Conservation (phyloP, 257 asterid species). For the Fraxinus americana region DNA sequence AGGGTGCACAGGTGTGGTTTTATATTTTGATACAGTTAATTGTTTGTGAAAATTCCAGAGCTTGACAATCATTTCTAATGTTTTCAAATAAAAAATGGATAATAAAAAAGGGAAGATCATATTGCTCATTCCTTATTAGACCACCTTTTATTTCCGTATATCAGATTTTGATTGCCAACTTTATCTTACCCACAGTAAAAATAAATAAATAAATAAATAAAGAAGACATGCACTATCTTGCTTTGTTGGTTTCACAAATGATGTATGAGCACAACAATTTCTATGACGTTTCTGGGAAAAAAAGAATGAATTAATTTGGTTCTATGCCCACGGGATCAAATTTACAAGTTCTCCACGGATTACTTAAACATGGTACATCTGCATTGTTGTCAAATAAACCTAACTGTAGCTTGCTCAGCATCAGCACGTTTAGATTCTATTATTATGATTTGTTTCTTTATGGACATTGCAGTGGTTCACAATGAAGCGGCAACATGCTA, state of each 20-base stretch:
- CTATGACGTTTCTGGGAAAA: neutral
- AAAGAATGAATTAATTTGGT: neutral
- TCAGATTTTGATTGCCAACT: neutral
- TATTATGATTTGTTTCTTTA: conserved; percentile 21
- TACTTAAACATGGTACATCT: neutral
- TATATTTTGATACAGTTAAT: conserved; percentile 19
- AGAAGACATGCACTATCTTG: neutral
- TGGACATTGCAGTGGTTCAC: conserved; percentile 91
- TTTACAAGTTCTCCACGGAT: neutral
- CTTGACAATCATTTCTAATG: neutral
- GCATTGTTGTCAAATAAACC: conserved; percentile 7
- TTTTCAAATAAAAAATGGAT: neutral
- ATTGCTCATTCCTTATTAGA: neutral
- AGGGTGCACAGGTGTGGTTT: conserved; percentile 93
- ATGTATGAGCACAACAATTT: neutral
- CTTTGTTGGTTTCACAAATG: neutral
- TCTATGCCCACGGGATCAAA: neutral
- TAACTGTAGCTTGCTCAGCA: conserved; percentile 18
- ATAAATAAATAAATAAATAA: neutral
- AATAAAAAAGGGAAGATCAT: conserved; percentile 17
- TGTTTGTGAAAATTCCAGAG: neutral
- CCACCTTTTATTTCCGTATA: neutral
- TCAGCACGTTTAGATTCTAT: conserved; percentile 20
- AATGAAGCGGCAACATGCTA: conserved; percentile 94
- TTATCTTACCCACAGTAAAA: neutral